Evolutionary conservation across 352 stramenopile genomes (phyloP), one percentile per base, ranked within the genome.

Genomic region (Phytophthora nicotianae): DNA sequence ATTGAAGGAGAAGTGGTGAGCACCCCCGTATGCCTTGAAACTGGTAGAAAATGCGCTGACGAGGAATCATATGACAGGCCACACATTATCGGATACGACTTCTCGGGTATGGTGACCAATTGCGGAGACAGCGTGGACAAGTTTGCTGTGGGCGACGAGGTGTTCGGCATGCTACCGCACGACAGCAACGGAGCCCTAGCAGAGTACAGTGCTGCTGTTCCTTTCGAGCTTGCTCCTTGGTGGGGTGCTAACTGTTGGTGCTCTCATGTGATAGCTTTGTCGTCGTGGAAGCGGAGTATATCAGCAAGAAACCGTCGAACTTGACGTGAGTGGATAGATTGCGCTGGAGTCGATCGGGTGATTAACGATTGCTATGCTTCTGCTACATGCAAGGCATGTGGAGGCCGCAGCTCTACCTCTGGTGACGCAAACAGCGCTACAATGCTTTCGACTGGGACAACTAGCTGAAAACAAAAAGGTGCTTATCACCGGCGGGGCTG

Each of bases 121-220:
- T 86, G 73, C 50, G 84, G 84, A 35, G 62, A 75, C 9, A 70
- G 75, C 4, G 82, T 87, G 26, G 83, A 67, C 50, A 84, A 75
- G 62, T 90, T 91, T 53, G 50, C 54, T 48, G 40, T 74, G 26
- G 83, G 81, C 20, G 83, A 93, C 26, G 65, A 87, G 45, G 85
- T 93, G 17, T 93, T 88, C 56, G 79, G 78, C 27, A 90, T 90
- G 77, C 54, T 91, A 40, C 77, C 82, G 19, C 79, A 90, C 58
- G 67, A 86, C 59, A 68, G 56, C 61, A 88, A 81, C 46, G 85
- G 85, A 43, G 58, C 79, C 6, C 35, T 93, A 38, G 82, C 82
- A n/a, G 84, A 93, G 82, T 91, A 71, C 7, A n/a, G 81, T 61
- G 24, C 9, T 45, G 11, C 27, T 24, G 4, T 58, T 50, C 21